Conservation (phyloP, 2,329 filamentous ascomycete genomes). For the Huntiella savannae region DNA sequence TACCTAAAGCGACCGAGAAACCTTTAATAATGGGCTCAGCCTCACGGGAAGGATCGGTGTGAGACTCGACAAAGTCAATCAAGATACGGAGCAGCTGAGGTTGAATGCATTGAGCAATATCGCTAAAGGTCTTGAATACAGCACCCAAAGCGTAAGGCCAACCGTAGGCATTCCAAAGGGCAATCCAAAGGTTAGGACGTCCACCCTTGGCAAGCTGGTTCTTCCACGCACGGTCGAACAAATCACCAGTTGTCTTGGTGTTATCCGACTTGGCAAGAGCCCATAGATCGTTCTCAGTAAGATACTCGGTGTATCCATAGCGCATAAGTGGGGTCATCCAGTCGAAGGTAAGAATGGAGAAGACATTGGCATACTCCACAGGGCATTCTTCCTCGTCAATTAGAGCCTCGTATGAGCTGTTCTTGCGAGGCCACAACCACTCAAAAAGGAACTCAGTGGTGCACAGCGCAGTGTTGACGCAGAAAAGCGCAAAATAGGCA, state of each 20-base stretch:
- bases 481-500: slow-evolving; percentile 62
- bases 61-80: slow-evolving; percentile 64
- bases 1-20: slow-evolving; percentile 69
- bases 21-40: slow-evolving; percentile 69
- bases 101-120: slow-evolving; percentile 70
- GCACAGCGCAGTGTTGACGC: slow-evolving; percentile 50
- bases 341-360: slow-evolving; percentile 81
- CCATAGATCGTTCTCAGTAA: slow-evolving; percentile 94
- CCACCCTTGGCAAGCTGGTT: slow-evolving; percentile 47
- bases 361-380: slow-evolving; percentile 81
- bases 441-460: slow-evolving; percentile 57
- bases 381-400: slow-evolving; percentile 46
- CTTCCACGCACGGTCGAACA: slow-evolving; percentile 59
- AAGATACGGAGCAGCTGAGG: slow-evolving; percentile 74
- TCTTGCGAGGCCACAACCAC: slow-evolving; percentile 62
- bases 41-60: slow-evolving; percentile 19
- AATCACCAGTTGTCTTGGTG: slow-evolving; percentile 50
- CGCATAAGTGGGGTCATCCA: slow-evolving; percentile 99
- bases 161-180: slow-evolving; percentile 67
- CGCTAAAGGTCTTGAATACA: slow-evolving; percentile 76
- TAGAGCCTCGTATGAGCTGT: slow-evolving; percentile 37
- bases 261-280: slow-evolving; percentile 65
- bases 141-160: slow-evolving; percentile 65
- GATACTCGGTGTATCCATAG: slow-evolving; percentile 73
- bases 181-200: slow-evolving; percentile 63